Evolutionary conservation across 2,329 filamentous ascomycete genomes (phyloP).

Genomic region (Alternaria sp.): DNA sequence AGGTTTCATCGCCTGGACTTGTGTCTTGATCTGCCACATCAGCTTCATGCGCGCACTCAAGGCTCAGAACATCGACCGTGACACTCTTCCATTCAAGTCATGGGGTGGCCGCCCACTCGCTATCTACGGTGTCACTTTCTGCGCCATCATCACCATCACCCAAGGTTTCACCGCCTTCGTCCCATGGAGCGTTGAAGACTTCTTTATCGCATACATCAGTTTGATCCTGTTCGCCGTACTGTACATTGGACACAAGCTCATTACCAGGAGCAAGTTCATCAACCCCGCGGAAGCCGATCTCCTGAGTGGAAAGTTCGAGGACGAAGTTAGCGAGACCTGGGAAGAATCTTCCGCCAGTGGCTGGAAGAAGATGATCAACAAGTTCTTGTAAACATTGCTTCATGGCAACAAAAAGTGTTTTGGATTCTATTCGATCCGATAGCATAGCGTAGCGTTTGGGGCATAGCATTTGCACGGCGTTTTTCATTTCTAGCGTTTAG

Average conservation of each 20-base stretch:
- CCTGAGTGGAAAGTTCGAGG: conserved; percentile 48
- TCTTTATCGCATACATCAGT: conserved; percentile 51
- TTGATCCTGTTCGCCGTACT: conserved; percentile 53
- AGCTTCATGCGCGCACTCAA: conserved; percentile 47
- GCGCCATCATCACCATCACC: conserved; percentile 49
- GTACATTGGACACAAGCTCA: conserved; percentile 66
- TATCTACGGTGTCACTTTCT: conserved; percentile 49
- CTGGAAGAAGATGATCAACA: conserved; percentile 42
- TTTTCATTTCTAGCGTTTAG: conserved; percentile 9
- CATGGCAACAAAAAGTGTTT: conserved; percentile 15
- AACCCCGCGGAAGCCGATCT: conserved; percentile 53
- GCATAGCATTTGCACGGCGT: conserved; percentile 30
- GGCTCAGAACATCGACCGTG: conserved; percentile 47
- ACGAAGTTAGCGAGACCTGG: conserved; percentile 39
- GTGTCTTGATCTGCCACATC: conserved; percentile 48
- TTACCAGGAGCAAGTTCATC: conserved; percentile 49
- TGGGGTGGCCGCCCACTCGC: conserved; percentile 44
- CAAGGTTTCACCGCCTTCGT: conserved; percentile 52
- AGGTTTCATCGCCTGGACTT: conserved; percentile 51
- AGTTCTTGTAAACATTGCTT: conserved; percentile 24
- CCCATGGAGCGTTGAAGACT: conserved; percentile 44
- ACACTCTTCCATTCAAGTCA: conserved; percentile 48
- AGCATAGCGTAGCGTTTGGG: conserved; percentile 26
- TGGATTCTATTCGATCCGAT: conserved; percentile 11
- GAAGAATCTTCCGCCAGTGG: conserved; percentile 40